A percentile compares a stretch with the other conserved stretches of the same genome.
Conservation (phyloP, 805 yeast species). For the Diddensiella santjacobensis region DNA sequence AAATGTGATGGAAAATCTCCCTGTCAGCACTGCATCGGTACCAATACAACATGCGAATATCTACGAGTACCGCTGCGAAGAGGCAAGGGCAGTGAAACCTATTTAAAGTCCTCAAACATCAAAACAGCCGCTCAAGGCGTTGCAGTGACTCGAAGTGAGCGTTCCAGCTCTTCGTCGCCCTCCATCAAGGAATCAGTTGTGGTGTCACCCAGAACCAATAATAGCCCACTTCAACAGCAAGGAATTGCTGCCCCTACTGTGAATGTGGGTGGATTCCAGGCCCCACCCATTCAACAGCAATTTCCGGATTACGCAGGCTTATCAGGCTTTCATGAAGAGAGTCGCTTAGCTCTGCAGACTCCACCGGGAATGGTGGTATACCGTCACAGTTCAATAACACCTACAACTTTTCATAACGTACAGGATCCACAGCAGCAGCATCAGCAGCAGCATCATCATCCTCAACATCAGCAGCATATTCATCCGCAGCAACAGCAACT, state of each 20-base stretch:
- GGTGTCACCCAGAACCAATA: neutral
- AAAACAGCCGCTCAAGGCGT: conserved; percentile 15
- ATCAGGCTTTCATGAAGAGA: neutral
- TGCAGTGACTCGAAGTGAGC: neutral
- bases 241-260: neutral
- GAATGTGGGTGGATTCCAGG: neutral
- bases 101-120: conserved; percentile 11
- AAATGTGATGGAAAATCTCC: conserved; percentile 48
- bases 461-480: neutral
- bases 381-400: neutral
- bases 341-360: neutral
- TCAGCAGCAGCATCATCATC: conserved; percentile 1
- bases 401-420: neutral
- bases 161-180: conserved; percentile 2
- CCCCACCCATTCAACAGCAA: neutral
- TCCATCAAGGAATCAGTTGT: neutral
- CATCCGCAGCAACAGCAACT: neutral
- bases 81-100: conserved; percentile 40
- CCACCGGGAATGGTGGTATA: neutral
- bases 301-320: neutral
- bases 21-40: conserved; percentile 39
- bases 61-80: conserved; percentile 42
- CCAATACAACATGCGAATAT: conserved; percentile 32
- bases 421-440: neutral
- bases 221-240: neutral